Evolutionary conservation across 768 basidiomycete species (phyloP).

Genomic region (Russula lepida): DNA sequence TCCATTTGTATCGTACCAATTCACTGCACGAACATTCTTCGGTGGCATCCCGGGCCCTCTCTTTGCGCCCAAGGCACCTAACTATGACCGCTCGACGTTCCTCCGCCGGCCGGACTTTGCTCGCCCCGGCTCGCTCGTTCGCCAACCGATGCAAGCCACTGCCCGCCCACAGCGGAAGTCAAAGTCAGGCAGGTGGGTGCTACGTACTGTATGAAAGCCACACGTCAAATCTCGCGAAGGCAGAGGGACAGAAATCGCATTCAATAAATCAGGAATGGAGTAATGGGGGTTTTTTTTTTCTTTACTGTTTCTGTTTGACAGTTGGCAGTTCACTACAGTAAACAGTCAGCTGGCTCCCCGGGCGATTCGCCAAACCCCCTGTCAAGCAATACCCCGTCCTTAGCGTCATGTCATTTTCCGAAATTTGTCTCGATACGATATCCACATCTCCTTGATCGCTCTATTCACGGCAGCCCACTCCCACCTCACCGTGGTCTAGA

Average conservation of each 20-base stretch:
- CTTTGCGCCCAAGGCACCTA: not conserved
- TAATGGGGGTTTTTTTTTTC: not conserved
- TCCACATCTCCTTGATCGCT: not conserved
- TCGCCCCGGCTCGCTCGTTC: slow-evolving; percentile 7
- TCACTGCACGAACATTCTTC: slow-evolving; percentile 6
- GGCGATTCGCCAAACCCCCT: slow-evolving; percentile 5
- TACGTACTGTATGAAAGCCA: not conserved
- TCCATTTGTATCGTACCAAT: slow-evolving; percentile 2
- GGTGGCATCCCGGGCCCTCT: slow-evolving; percentile 7
- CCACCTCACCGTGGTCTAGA: not conserved
- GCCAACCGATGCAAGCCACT: not conserved
- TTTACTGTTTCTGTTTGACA: slow-evolving; percentile 1
- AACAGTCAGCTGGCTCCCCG: slow-evolving; percentile 1
- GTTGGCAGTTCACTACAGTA: not conserved
- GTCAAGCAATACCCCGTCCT: not conserved
- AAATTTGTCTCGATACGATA: not conserved
- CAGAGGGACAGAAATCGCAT: not conserved
- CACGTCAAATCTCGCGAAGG: not conserved
- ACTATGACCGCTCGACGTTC: not conserved
- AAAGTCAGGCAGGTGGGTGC: not conserved
- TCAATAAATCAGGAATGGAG: slow-evolving; percentile 1
- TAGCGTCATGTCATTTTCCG: slow-evolving; percentile 5
- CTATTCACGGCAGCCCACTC: not conserved
- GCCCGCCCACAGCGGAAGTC: not conserved
- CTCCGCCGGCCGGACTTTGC: slow-evolving; percentile 16